A percentile compares a stretch with the other conserved stretches of the same genome.
These are phyloP conservation scores for Sicyos baderoa DNA, from an alignment of 306 rosid genomes.

Conservation along the genomic window DNA sequence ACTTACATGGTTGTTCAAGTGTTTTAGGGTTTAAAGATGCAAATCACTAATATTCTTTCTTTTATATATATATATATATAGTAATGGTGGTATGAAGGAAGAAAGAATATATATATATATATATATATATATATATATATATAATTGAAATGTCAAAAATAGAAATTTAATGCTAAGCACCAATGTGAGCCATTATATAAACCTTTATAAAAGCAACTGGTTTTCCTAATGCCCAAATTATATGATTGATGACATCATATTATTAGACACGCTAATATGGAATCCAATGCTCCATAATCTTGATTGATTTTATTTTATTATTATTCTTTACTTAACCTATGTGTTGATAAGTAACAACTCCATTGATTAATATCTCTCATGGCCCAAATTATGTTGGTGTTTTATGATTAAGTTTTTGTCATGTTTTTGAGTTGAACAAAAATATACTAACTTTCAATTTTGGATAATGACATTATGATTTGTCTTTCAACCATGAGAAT, in stretches of 20 bases:
- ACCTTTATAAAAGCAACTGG: background rate
- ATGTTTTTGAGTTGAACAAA: background rate
- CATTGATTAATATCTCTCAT: too few relatives aligned
- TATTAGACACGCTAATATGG: background rate
- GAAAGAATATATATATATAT: too few relatives aligned
- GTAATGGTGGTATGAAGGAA: background rate
- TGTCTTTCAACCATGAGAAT: background rate
- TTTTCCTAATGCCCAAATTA: background rate
- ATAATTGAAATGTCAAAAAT: constrained; percentile 3
- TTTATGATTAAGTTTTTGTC: background rate
- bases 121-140: too few relatives aligned
- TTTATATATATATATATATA: too few relatives aligned
- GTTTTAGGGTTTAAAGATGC: too few relatives aligned
- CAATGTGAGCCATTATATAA: constrained; percentile 15
- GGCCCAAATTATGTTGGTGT: too few relatives aligned
- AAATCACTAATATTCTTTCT: background rate
- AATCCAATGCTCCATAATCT: background rate
- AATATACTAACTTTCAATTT: background rate
- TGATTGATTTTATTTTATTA: background rate
- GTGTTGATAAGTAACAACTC: background rate
- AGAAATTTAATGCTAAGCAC: background rate
- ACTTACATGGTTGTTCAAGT: too few relatives aligned
- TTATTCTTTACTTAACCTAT: background rate
- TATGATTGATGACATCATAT: background rate
- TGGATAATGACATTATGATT: background rate